Conservation (phyloP, 371 early-diverging fungal genomes). For the Apophysomyces variabilis region DNA sequence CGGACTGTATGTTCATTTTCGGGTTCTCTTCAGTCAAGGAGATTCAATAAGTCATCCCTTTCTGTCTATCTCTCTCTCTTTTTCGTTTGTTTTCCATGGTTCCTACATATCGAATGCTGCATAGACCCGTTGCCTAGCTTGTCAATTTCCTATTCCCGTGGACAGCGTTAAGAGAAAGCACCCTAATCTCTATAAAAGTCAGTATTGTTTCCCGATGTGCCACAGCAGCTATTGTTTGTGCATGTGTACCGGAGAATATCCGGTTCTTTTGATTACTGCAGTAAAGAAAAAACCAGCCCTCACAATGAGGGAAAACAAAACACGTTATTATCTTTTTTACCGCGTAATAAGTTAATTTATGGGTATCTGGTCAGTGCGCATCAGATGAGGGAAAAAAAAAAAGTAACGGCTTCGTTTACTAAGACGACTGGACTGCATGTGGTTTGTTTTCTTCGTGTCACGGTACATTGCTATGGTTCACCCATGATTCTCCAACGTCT, state of each 20-base stretch:
- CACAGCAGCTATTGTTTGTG: slow-evolving; percentile 9
- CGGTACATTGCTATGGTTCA: too few species aligned
- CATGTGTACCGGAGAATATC: not conserved
- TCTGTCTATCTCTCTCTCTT: too few species aligned
- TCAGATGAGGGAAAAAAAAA: too few species aligned
- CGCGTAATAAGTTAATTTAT: too few species aligned
- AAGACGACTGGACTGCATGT: too few species aligned
- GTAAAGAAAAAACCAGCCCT: not conserved
- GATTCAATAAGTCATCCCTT: too few species aligned
- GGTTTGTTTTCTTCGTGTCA: too few species aligned
- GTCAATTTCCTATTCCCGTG: not conserved
- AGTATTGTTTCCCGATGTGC: not conserved
- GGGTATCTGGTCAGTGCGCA: too few species aligned
- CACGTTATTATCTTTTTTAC: not conserved
- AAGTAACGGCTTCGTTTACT: too few species aligned
- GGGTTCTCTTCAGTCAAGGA: too few species aligned
- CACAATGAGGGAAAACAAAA: not conserved
- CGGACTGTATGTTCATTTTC: too few species aligned
- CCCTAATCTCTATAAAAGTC: not conserved
- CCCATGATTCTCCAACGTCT: not conserved
- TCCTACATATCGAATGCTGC: not conserved
- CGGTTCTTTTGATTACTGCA: not conserved
- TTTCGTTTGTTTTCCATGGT: not conserved
- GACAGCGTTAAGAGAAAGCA: not conserved
- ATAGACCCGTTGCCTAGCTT: not conserved